phyloP scores from a whole-genome alignment of 1,139 yeast species.

The Blastobotrys arbuscula region DNA sequence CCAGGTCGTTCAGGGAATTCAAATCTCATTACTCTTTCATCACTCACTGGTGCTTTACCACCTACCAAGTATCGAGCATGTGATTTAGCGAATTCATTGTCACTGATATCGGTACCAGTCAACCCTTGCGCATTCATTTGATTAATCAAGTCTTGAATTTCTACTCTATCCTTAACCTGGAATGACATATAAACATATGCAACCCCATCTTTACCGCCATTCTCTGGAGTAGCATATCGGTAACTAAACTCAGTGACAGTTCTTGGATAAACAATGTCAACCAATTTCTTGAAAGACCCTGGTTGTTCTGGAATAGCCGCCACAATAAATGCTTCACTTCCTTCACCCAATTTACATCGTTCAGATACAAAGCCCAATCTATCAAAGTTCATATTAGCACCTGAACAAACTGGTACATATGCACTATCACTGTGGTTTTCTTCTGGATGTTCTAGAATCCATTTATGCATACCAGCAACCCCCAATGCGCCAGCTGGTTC shows the following conservation, averaged over 20 bases:
- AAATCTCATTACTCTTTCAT: constrained; percentile 75
- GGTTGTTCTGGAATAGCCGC: constrained; percentile 89
- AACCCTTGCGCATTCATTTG: constrained; percentile 38
- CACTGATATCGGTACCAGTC: constrained; percentile 73
- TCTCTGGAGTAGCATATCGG: constrained; percentile 48
- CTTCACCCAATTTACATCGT: constrained; percentile 96
- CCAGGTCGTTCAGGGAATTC: constrained; percentile 98
- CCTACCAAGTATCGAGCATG: constrained; percentile 97
- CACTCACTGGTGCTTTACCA: constrained; percentile 61
- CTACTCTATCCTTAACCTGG: constrained; percentile 64
- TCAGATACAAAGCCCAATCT: constrained; percentile 95
- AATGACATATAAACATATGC: constrained; percentile 89
- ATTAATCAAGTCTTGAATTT: constrained; percentile 42
- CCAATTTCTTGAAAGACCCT: constrained; percentile 78
- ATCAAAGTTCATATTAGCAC: constrained; percentile 98
- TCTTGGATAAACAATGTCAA: constrained; percentile 74
- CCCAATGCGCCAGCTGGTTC: constrained; percentile 97
- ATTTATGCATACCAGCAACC: constrained; percentile 90
- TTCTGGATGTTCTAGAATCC: constrained; percentile 45
- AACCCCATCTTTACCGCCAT: constrained; percentile 33
- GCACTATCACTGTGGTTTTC: constrained; percentile 55
- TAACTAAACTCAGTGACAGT: constrained; percentile 91
- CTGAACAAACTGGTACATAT: constrained; percentile 82
- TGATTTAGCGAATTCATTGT: constrained; percentile 89
- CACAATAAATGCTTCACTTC: constrained; percentile 87